These are phyloP conservation scores for Penicillium janthinellum DNA, from an alignment of 2,329 filamentous ascomycete species.

Conservation along the genomic window DNA sequence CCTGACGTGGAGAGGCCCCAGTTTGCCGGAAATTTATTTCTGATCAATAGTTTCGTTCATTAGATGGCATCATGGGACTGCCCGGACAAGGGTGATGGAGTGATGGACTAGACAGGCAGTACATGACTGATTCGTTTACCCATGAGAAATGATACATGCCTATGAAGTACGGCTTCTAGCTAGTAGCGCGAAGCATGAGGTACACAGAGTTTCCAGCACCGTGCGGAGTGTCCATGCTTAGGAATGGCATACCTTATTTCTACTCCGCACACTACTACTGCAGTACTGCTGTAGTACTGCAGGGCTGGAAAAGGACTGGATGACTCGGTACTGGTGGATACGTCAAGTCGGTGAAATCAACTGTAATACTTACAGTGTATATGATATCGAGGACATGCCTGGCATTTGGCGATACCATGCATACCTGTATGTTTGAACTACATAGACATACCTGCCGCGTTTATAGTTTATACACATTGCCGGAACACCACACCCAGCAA, in stretches of 20 bases:
- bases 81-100: neutral
- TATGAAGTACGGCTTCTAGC: neutral
- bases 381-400: neutral
- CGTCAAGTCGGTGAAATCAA: neutral
- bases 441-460: neutral
- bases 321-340: neutral
- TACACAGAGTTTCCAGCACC: neutral
- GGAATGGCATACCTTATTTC: neutral
- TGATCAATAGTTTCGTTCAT: neutral
- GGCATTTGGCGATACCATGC: neutral
- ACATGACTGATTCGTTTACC: neutral
- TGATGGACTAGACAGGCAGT: neutral
- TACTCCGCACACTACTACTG: neutral
- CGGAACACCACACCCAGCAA: neutral
- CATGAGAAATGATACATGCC: no score
- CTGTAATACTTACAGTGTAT: neutral
- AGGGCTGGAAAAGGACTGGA: neutral
- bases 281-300: neutral
- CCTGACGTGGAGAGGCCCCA: constrained; percentile 5
- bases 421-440: neutral
- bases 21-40: constrained; percentile 1
- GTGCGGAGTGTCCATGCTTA: neutral
- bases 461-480: neutral
- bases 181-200: neutral
- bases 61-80: neutral